Base-by-base conservation (phyloP, 176 grass and related monocot species). In the Oryza officinalis region DNA sequence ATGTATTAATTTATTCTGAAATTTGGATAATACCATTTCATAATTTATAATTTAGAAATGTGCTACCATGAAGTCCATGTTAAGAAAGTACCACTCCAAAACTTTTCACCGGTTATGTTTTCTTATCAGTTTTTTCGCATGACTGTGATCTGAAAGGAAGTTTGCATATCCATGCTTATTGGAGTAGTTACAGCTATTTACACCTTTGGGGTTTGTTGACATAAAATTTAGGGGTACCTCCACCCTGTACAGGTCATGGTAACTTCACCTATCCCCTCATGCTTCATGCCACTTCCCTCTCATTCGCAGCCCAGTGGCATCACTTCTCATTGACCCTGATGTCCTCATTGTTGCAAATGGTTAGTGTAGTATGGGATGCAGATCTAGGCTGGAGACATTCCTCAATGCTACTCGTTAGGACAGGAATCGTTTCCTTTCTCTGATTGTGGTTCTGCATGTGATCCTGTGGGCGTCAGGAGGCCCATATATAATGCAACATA, bases 11-110 rank as follows among this genome's bases (percentile, higher is more conserved):
- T 37, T 50, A 40, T 44, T 65, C 23, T 70, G 13, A 52, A 84
- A 72, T 63, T 79, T 80, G 4, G 52, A 82, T 80, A 38, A 33
- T 44, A 66, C 14, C 20, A 46, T 2, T 49, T 64, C 17, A 49
- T 8, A 45, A 72, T 52, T 37, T 63, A 60, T 13, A 72, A 25
- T 61, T 23, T 33, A 28, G 43, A 72, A 57, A 80, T 28, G 54
- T 57, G 30, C 27, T 15, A 84, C 18, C 44, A 67, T 65, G 11
- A 20, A 33, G 26, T 45, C 46, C 20, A 67, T 3, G 4, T 69
- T 25, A 59, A 10, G 26, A 76, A 76, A 35, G 17, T 83, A 65
- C 13, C 28, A 26, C 8, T 77, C 38, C 38, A 37, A 65, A 71
- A 44, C 27, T 65, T 83, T 83, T 14, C 37, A 65, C 31, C 2